Evolutionary conservation across 345 rosid species (phyloP), one percentile per base, ranked within the genome.

Genomic region (Raphanus sativus): DNA sequence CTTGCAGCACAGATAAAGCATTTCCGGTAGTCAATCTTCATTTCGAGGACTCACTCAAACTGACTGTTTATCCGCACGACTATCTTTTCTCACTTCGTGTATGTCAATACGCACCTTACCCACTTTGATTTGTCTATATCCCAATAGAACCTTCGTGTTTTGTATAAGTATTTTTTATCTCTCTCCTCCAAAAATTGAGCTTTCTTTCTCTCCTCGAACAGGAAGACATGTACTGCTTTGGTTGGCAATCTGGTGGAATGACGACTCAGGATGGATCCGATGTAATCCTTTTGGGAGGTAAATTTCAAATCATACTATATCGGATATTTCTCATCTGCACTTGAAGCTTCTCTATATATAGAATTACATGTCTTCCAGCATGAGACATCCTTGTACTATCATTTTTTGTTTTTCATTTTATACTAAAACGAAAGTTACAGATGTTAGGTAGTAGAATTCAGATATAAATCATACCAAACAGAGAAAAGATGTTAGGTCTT

Each of bases 261-360:
- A 89, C 90, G 62, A 82, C 88, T 67, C 82, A 80, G 81, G 91
- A 90, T 33, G 91, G 97, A 30, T 70, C 67, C 40, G 88, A 85
- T 40, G 72, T 89, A 77, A 82, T 87, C 73, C 89, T 94, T 55
- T 80, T 94, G 81, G 98, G 98, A 90, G 97, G 98, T 90, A 48
- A 48, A 48, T 48, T 13, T 45, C 16, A 45, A 45, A 48, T 48
- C 55, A 48, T 13, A 13, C 17, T 21, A 21, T 42, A 3, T 42
- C 15, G 52, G 52, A 42, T 42, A 42, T 42, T 42, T 42, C 12
- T 40, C 48, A 9, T 40, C 15, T 40, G 48, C 48, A 40, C 48
- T 40, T 11, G 48, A 40, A 40, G 13, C n/a, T 4, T 42, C 52
- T 42, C 52, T 21, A 21, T 11, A 42, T 12, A 42, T 42, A 42